Conservation (phyloP, 1,284 basidiomycete genomes). For the Cronartium ribicola region DNA sequence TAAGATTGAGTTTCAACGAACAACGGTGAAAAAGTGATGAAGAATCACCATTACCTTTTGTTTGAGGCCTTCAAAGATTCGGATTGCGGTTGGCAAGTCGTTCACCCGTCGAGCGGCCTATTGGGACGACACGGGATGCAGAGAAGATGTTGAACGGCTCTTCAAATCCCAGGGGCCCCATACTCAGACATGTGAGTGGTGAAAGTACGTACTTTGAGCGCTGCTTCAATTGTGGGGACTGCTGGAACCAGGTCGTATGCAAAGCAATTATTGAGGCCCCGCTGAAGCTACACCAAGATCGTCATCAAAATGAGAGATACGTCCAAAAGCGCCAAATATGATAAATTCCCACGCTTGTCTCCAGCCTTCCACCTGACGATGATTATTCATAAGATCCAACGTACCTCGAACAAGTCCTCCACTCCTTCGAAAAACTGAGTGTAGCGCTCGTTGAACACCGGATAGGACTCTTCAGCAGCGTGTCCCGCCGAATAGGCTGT, state of each 20-base stretch:
- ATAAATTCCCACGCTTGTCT: no score
- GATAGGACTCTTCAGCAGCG: constrained; percentile 77
- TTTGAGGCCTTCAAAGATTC: constrained; percentile 67
- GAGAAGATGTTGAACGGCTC: background rate
- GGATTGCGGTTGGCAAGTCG: constrained; percentile 92
- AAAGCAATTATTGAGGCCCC: constrained; percentile 98
- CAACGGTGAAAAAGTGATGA: no score
- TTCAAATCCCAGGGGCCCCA: background rate
- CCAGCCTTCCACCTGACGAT: background rate
- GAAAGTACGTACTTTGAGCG: constrained; percentile 22
- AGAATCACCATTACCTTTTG: constrained; percentile 46
- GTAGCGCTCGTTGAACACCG: constrained; percentile 89
- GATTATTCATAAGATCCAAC: constrained; percentile 26
- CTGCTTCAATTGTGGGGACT: constrained; percentile 38
- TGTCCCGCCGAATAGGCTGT: constrained; percentile 35
- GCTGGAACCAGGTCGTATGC: constrained; percentile 96
- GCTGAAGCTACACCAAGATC: constrained; percentile 61
- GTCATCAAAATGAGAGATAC: background rate
- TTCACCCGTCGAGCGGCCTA: constrained; percentile 85
- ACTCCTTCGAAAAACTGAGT: constrained; percentile 86
- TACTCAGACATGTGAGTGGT: background rate
- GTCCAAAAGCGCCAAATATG: no score
- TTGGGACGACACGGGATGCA: background rate
- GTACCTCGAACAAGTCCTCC: constrained; percentile 82
- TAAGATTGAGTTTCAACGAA: background rate